phyloP scores from a whole-genome alignment of 768 basidiomycete genomes.

The Saitozyma podzolica region DNA sequence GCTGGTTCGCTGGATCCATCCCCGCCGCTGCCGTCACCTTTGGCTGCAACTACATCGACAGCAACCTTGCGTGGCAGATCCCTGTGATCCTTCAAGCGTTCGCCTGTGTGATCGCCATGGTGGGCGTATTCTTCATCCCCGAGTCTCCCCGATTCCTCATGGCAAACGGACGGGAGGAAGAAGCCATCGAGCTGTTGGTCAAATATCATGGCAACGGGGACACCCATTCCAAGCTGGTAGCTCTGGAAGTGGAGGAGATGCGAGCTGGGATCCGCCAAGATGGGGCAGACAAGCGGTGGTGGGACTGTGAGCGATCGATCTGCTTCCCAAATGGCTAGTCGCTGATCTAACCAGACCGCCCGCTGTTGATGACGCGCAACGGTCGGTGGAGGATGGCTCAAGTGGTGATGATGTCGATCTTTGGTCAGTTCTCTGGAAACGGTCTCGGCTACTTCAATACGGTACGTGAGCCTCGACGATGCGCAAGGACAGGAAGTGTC shows the following conservation, averaged over 20 bases:
- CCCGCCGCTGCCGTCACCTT: background rate
- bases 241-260: slow-evolving; percentile 49
- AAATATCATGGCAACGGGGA: slow-evolving; percentile 53
- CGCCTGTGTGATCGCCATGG: background rate
- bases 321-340: no score
- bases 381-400: no score
- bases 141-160: slow-evolving; percentile 32
- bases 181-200: slow-evolving; percentile 47
- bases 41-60: background rate
- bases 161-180: slow-evolving; percentile 45
- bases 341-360: no score
- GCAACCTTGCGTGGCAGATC: background rate
- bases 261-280: background rate
- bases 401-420: no score
- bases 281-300: background rate
- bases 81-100: background rate
- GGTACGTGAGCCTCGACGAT: no score
- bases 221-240: slow-evolving; percentile 49
- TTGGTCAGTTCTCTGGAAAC: no score
- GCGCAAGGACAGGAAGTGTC: no score
- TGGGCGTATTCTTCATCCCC: slow-evolving; percentile 17
- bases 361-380: no score
- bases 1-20: no score
- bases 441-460: no score
- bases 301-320: no score